A percentile compares a stretch with the other conserved stretches of the same genome.
Conservation (phyloP, 345 rosid species). For the Physaria fendleri region DNA sequence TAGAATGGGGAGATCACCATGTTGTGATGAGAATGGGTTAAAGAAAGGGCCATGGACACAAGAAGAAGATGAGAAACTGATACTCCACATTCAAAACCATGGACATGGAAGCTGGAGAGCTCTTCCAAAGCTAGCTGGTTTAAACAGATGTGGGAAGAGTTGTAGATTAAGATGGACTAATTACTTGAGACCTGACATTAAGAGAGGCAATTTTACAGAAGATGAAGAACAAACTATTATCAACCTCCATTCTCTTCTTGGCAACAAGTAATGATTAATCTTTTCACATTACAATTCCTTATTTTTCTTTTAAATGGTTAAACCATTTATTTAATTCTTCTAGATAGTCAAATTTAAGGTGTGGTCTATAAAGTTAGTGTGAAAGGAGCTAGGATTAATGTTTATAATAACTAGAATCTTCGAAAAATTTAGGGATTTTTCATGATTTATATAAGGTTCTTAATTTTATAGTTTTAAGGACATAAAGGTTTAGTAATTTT, state of each 20-base stretch:
- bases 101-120: conserved; percentile 87
- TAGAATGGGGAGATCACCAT: conserved; percentile 41
- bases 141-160: conserved; percentile 79
- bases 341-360: not conserved
- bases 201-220: conserved; percentile 60
- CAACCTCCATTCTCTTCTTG: conserved; percentile 60
- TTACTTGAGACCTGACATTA: conserved; percentile 74
- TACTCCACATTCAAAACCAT: conserved; percentile 43
- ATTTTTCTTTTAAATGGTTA: not conserved
- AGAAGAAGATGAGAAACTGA: conserved; percentile 55
- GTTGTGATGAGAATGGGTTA: conserved; percentile 42
- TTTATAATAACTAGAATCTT: not conserved
- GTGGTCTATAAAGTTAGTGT: not conserved
- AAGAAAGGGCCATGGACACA: conserved; percentile 84
- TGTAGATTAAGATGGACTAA: conserved; percentile 79
- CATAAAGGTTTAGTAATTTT: too few relatives aligned
- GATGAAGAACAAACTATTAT: conserved; percentile 72
- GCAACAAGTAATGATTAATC: conserved; percentile 50
- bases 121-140: conserved; percentile 62
- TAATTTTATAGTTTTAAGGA: too few relatives aligned
- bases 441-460: too few relatives aligned
- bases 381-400: not conserved
- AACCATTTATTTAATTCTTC: not conserved
- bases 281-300: not conserved
- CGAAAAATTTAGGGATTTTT: too few relatives aligned